Conservation (phyloP, 345 rosid species). For the Camelina laxa region DNA sequence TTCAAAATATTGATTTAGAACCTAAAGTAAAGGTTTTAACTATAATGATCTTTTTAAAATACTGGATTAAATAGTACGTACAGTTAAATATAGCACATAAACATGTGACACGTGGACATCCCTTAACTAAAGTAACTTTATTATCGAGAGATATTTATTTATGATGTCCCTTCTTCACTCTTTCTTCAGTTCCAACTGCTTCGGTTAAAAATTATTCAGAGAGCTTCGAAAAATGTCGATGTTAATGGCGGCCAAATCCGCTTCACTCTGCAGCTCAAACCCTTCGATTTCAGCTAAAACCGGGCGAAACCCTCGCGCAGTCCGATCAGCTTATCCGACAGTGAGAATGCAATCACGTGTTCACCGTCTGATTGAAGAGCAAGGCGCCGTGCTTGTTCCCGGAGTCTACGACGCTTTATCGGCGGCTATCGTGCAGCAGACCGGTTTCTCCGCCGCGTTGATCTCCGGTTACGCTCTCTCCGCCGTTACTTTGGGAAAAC, state of each 20-base stretch:
- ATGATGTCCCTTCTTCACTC: conserved; percentile 5
- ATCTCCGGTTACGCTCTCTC: conserved; percentile 64
- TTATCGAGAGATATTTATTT: too few species aligned
- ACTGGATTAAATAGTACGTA: neutral
- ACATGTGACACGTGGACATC: conserved; percentile 20
- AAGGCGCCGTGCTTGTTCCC: conserved; percentile 54
- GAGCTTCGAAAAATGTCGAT: conserved; percentile 30
- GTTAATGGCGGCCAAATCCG: conserved; percentile 38
- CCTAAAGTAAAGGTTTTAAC: too few species aligned
- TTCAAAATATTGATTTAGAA: too few species aligned
- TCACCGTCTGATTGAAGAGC: conserved; percentile 55
- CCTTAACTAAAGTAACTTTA: neutral
- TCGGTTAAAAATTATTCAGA: neutral
- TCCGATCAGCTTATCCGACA: conserved; percentile 40
- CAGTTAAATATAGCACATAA: neutral
- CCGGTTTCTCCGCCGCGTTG: conserved; percentile 55
- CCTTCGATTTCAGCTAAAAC: conserved; percentile 13
- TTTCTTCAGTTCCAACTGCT: neutral
- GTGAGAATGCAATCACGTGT: conserved; percentile 57
- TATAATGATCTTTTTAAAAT: neutral
- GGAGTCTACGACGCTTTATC: conserved; percentile 65
- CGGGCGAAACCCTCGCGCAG: conserved; percentile 10
- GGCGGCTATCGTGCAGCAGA: conserved; percentile 53
- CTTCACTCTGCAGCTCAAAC: conserved; percentile 29
- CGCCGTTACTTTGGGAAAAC: conserved; percentile 56